phyloP scores from a whole-genome alignment of 2,329 filamentous ascomycete genomes.

The Ophiostoma populinum region DNA sequence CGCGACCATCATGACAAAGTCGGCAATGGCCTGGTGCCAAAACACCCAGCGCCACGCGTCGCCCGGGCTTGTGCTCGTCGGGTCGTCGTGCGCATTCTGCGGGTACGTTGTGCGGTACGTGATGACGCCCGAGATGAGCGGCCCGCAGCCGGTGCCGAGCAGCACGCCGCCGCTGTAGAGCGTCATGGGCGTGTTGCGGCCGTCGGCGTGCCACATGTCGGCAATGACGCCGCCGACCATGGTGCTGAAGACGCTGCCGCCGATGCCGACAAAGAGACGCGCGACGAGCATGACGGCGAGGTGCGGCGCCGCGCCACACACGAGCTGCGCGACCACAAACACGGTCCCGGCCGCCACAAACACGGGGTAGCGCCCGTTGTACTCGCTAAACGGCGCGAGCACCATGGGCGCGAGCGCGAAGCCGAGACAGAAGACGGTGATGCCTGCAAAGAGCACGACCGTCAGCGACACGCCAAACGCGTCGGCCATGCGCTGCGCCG shows the following conservation, averaged over 20 bases:
- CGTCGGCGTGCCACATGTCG: constrained; percentile 64
- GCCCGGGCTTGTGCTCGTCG: constrained; percentile 11
- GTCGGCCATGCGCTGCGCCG: constrained; percentile 43
- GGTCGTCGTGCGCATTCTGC: constrained; percentile 8
- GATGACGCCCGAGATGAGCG: constrained; percentile 53
- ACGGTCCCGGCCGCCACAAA: constrained; percentile 58
- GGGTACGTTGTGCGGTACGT: constrained; percentile 34
- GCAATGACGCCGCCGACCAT: constrained; percentile 87
- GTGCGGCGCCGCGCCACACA: constrained; percentile 52
- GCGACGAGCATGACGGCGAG: constrained; percentile 59
- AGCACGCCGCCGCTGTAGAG: constrained; percentile 68
- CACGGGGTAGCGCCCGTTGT: constrained; percentile 72
- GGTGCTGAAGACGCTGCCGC: constrained; percentile 63
- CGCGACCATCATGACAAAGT: constrained; percentile 42
- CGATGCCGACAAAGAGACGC: constrained; percentile 62
- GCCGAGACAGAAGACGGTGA: constrained; percentile 67
- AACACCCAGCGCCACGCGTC: constrained; percentile 73
- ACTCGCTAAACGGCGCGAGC: constrained; percentile 72
- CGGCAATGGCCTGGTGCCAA: constrained; percentile 63
- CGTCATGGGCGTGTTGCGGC: constrained; percentile 79
- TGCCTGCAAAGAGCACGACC: constrained; percentile 42
- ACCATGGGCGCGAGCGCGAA: constrained; percentile 78
- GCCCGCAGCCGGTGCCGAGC: constrained; percentile 63
- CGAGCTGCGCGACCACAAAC: constrained; percentile 53
- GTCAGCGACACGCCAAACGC: constrained; percentile 53